Base-by-base conservation (phyloP, 257 asterid genomes). In the Craterostigma plantagineum region DNA sequence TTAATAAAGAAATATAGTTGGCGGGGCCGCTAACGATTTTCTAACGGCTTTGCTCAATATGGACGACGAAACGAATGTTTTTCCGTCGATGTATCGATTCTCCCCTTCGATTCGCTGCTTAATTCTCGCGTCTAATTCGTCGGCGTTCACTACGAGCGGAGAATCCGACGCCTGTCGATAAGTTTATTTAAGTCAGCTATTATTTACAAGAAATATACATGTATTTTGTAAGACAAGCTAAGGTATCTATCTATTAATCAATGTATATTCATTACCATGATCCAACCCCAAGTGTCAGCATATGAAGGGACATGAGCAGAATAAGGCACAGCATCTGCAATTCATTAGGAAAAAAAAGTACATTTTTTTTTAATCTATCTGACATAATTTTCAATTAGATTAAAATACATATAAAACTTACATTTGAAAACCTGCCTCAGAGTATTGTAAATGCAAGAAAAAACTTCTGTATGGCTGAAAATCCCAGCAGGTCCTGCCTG, bases 211-310 rank as follows among this genome's bases (percentile, higher is more conserved):
- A 2, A 23, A 23, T 23, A 23, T 2, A 2, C 6, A 23, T 23
- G 30, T 23, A 23, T 2, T 23, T 23, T 23, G 6, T 23, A 23
- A 23, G 30, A 23, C 6, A 23, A 23, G 30, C 30, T 6, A 23
- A 2, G 30, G 30, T 23, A 23, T 23, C 2, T 23, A 23, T 23
- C 30, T 23, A 23, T n/a, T n/a, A n/a, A n/a, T n/a, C n/a, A n/a
- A n/a, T n/a, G n/a, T n/a, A 23, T 2, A 23, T 23, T 2, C 6
- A 23, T 67, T 52, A 71, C 94, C 46, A 86, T 76, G 33, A 86
- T 81, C 97, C 97, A 87, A 52, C 97, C 97, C 97, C 97, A 87
- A 13, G 97, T 87, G 57, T 82, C 95, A 35, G 93, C 93, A 69
- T 81, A 87, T 11, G 95, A 82, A 14, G 97, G 97, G 56, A 87